phyloP scores from a whole-genome alignment of 768 basidiomycete species.

The Kwoniella sp. region DNA sequence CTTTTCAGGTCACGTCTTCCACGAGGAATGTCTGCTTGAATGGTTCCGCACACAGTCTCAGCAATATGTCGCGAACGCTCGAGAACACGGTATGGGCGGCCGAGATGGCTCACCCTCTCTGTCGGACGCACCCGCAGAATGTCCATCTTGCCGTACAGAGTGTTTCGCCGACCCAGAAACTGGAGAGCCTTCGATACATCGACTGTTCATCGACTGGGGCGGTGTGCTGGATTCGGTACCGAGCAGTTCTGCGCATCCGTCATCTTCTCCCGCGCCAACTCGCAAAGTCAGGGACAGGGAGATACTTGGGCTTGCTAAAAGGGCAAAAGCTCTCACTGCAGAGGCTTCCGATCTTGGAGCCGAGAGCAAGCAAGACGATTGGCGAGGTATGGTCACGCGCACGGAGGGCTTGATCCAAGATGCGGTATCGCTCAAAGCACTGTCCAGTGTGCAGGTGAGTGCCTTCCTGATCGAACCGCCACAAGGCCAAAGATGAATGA shows the following conservation, averaged over 20 bases:
- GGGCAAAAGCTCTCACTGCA: constrained; percentile 25
- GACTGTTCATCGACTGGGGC: constrained; percentile 30
- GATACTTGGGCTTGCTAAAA: constrained; percentile 24
- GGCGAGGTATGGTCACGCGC: constrained; percentile 17
- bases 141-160: constrained; percentile 35
- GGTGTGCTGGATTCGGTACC: background rate
- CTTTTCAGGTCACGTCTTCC: constrained; percentile 36
- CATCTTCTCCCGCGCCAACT: background rate
- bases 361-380: constrained; percentile 18
- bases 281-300: constrained; percentile 15
- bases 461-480: too few species aligned
- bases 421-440: constrained; percentile 19
- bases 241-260: background rate
- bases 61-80: constrained; percentile 14
- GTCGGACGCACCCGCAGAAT: constrained; percentile 31
- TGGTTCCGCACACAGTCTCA: constrained; percentile 30
- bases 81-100: constrained; percentile 14
- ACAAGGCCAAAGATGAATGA: too few species aligned
- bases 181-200: constrained; percentile 29
- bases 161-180: constrained; percentile 31
- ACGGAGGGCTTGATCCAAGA: constrained; percentile 23
- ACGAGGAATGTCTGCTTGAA: constrained; percentile 27
- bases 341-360: constrained; percentile 16
- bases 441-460: constrained; percentile 28
- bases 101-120: constrained; percentile 13